Evolutionary conservation across 305 asterid genomes (phyloP).

Genomic region (Fraxinus ornus): DNA sequence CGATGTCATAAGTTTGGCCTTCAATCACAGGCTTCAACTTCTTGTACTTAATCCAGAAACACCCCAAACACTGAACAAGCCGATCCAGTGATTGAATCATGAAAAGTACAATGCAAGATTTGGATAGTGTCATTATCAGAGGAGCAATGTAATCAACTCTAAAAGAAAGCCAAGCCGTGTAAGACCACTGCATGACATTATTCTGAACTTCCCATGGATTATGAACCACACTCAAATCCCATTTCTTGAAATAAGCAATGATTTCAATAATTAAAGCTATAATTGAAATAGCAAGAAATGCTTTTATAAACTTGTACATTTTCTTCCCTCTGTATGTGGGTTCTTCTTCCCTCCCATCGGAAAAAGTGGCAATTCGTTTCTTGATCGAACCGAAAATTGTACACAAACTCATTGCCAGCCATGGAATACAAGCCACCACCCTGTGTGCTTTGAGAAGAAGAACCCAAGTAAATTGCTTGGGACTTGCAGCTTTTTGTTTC

Average conservation of each 20-base stretch:
- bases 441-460: constrained; percentile 67
- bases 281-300: constrained; percentile 68
- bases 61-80: constrained; percentile 63
- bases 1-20: constrained; percentile 50
- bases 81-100: constrained; percentile 83
- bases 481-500: constrained; percentile 59
- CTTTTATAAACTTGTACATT: constrained; percentile 67
- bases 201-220: constrained; percentile 73
- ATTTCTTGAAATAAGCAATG: constrained; percentile 64
- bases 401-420: constrained; percentile 41
- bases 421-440: constrained; percentile 53
- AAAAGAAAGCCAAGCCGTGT: constrained; percentile 73
- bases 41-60: constrained; percentile 80
- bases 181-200: constrained; percentile 57
- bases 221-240: constrained; percentile 64
- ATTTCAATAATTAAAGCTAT: constrained; percentile 61
- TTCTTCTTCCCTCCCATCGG: constrained; percentile 71
- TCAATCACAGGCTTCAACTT: constrained; percentile 54
- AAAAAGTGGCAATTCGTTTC: constrained; percentile 61
- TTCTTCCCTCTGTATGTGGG: constrained; percentile 55
- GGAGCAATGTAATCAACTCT: constrained; percentile 81
- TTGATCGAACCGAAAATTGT: constrained; percentile 47
- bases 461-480: constrained; percentile 68
- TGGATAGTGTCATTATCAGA: constrained; percentile 48
- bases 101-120: constrained; percentile 78